These are phyloP conservation scores for Hericium coralloides DNA, from an alignment of 768 basidiomycete species.

Conservation along the genomic window DNA sequence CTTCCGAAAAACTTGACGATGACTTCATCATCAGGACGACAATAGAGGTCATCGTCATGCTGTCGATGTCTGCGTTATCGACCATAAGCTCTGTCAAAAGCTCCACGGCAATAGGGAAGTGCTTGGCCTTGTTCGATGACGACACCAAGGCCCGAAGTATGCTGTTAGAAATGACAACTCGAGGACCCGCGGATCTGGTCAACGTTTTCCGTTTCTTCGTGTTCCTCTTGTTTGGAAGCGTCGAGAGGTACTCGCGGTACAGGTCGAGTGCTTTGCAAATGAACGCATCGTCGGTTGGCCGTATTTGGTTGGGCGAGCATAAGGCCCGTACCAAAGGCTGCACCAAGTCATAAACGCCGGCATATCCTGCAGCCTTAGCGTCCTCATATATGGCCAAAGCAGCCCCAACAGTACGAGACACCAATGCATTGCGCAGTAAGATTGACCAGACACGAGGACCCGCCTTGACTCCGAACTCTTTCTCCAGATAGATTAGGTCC, in stretches of 20 bases:
- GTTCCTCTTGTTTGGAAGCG: background rate
- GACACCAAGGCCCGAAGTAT: constrained; percentile 28
- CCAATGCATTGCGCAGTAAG: constrained; percentile 43
- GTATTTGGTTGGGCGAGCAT: constrained; percentile 28
- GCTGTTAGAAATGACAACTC: constrained; percentile 39
- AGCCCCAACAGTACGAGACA: constrained; percentile 25
- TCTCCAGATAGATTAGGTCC: constrained; percentile 24
- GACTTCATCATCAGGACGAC: constrained; percentile 61
- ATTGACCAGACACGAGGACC: constrained; percentile 42
- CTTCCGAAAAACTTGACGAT: constrained; percentile 44
- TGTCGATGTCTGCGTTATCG: constrained; percentile 37
- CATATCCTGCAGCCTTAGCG: constrained; percentile 33
- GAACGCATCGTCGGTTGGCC: constrained; percentile 27
- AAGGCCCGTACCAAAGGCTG: constrained; percentile 46
- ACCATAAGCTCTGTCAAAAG: constrained; percentile 62
- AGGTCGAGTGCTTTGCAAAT: constrained; percentile 48
- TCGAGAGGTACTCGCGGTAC: constrained; percentile 30
- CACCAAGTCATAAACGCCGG: constrained; percentile 41
- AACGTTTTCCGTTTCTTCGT: background rate
- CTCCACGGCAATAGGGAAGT: constrained; percentile 35
- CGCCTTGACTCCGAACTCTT: constrained; percentile 31
- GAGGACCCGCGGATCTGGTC: background rate
- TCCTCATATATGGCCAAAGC: constrained; percentile 44
- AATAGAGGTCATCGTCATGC: constrained; percentile 37
- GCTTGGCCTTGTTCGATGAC: constrained; percentile 36